A percentile compares a stretch with the other conserved stretches of the same genome.
These are phyloP conservation scores for Sarcocystis neurona DNA, from an alignment of 169 alveolate species.

Conservation along the genomic window DNA sequence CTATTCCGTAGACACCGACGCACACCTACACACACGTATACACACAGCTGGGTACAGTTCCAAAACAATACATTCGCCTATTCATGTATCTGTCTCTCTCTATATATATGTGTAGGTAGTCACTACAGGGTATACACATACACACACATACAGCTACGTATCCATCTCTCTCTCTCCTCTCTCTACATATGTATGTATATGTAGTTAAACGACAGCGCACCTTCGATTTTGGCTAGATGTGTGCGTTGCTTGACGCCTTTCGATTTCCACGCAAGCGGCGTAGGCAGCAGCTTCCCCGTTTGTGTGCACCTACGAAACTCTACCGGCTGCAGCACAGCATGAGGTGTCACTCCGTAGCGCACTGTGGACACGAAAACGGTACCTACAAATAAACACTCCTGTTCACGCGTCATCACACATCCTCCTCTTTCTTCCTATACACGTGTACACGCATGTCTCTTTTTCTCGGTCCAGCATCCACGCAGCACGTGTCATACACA, in stretches of 20 bases:
- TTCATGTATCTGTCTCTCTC: background rate
- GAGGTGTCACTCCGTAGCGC: too few relatives aligned
- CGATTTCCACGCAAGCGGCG: slow-evolving; percentile 24
- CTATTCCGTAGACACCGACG: too few relatives aligned
- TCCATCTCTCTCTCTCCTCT: too few relatives aligned
- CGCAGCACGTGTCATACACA: too few relatives aligned
- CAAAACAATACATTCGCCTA: too few relatives aligned
- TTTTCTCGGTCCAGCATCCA: too few relatives aligned
- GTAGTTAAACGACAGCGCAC: background rate
- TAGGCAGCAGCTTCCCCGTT: slow-evolving; percentile 8
- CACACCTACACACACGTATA: too few relatives aligned
- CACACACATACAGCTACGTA: too few relatives aligned
- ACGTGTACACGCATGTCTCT: background rate
- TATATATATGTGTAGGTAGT: background rate
- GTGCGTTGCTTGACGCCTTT: slow-evolving; percentile 50
- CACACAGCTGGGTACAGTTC: too few relatives aligned
- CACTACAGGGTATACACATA: background rate
- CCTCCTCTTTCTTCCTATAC: background rate
- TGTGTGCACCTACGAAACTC: slow-evolving; percentile 1
- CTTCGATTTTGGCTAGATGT: slow-evolving; percentile 39
- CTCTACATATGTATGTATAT: background rate
- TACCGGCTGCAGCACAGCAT: background rate
- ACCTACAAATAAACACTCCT: too few relatives aligned
- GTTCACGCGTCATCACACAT: too few relatives aligned
- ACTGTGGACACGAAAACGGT: too few relatives aligned